A percentile compares a stretch with the other conserved stretches of the same genome.
Conservation (phyloP, 192 early-diverging fungal species). For the Entomortierella beljakovae region DNA sequence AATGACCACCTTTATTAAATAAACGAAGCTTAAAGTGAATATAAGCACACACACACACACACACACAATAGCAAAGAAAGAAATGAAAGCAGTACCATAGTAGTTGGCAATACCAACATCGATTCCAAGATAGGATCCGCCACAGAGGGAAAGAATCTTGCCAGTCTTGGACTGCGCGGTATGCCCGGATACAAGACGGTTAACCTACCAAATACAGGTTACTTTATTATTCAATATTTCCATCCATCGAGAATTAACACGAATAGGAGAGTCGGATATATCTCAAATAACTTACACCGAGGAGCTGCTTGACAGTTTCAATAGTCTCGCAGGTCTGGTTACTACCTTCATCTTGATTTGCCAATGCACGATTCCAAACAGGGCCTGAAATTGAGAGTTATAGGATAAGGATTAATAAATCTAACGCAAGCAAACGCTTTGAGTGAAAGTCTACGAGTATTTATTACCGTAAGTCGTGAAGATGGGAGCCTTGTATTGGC, state of each 20-base stretch:
- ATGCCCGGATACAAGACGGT: constrained; percentile 79
- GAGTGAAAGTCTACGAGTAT: background rate
- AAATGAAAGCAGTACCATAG: constrained; percentile 54
- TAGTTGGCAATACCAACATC: constrained; percentile 77
- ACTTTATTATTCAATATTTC: background rate
- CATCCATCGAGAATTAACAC: too few relatives aligned
- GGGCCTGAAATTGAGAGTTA: constrained; percentile 11
- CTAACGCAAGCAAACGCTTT: background rate
- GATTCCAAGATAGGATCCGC: constrained; percentile 67
- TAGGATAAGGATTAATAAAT: background rate
- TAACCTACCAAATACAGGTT: constrained; percentile 53
- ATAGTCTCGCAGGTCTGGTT: constrained; percentile 18
- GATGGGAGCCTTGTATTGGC: constrained; percentile 28
- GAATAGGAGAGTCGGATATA: too few relatives aligned
- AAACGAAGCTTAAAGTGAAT: background rate
- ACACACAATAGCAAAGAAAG: background rate
- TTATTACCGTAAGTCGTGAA: constrained; percentile 17
- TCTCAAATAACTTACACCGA: constrained; percentile 19
- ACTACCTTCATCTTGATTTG: constrained; percentile 23
- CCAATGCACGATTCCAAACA: constrained; percentile 29
- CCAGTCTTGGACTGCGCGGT: constrained; percentile 65
- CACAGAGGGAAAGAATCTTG: constrained; percentile 68
- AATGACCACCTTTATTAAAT: constrained; percentile 55
- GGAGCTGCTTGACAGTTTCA: constrained; percentile 13
- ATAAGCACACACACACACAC: background rate